A percentile compares a stretch with the other conserved stretches of the same genome.
phyloP scores from a whole-genome alignment of 108 stramenopile species.

The Fistulifera pelliculosa region DNA sequence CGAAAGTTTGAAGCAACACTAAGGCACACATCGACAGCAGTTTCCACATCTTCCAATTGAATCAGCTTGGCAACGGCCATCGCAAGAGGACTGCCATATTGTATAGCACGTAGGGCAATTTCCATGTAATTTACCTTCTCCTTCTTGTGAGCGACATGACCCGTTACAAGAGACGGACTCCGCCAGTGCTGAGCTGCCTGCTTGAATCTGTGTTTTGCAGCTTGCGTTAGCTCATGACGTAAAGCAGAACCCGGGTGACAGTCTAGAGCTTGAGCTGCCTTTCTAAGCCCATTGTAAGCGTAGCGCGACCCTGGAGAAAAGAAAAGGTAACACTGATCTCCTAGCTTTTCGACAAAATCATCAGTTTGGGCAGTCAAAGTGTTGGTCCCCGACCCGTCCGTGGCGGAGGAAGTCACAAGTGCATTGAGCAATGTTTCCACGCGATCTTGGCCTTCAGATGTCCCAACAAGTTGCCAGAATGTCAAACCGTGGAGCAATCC shows the following conservation, averaged over 20 bases:
- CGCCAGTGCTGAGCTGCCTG: conserved; percentile 73
- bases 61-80: conserved; percentile 58
- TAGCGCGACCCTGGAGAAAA: conserved; percentile 73
- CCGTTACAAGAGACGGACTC: conserved; percentile 57
- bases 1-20: conserved; percentile 67
- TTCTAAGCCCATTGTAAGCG: conserved; percentile 72
- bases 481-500: conserved; percentile 76
- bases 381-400: conserved; percentile 3
- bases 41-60: conserved; percentile 46
- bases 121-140: conserved; percentile 34
- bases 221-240: conserved; percentile 24
- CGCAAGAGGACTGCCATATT: conserved; percentile 66
- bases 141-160: conserved; percentile 30
- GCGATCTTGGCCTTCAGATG: conserved; percentile 60
- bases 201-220: conserved; percentile 48
- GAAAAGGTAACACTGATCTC: conserved; percentile 76
- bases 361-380: conserved; percentile 49
- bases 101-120: conserved; percentile 41
- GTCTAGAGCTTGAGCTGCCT: conserved; percentile 50
- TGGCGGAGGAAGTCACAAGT: conserved; percentile 44
- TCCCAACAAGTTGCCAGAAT: conserved; percentile 53
- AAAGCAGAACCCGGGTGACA: conserved; percentile 23
- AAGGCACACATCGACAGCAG: conserved; percentile 73
- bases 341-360: conserved; percentile 44
- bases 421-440: conserved; percentile 65